phyloP scores from a whole-genome alignment of 1,284 basidiomycete species.

The Tremellales sp. region DNA sequence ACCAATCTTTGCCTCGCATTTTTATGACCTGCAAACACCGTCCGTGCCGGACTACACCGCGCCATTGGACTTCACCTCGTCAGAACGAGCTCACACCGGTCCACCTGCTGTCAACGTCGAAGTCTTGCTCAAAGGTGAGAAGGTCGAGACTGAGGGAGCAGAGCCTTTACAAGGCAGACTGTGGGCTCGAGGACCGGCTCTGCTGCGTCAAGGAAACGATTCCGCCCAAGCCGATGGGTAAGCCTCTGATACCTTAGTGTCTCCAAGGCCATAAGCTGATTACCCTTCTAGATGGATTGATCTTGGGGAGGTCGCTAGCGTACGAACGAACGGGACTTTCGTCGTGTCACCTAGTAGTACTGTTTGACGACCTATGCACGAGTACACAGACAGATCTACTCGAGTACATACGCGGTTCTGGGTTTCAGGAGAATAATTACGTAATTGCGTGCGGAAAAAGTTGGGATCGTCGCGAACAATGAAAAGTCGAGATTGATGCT shows the following conservation, averaged over 20 bases:
- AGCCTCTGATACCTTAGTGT: conserved; percentile 6
- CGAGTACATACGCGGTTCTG: too few species aligned
- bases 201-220: conserved; percentile 20
- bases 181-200: conserved; percentile 32
- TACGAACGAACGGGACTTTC: conserved; percentile 42
- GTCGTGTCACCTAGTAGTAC: too few species aligned
- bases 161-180: conserved; percentile 20
- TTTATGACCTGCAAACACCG: conserved; percentile 40
- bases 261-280: conserved; percentile 2
- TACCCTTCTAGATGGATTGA: conserved; percentile 28
- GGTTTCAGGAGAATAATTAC: too few species aligned
- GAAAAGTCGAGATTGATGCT: too few species aligned
- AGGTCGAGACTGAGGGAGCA: conserved; percentile 11
- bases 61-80: conserved; percentile 10
- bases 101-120: conserved; percentile 44
- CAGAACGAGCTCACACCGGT: conserved; percentile 29
- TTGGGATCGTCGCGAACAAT: too few species aligned
- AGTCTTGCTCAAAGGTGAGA: conserved; percentile 31
- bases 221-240: conserved; percentile 15
- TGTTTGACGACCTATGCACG: too few species aligned
- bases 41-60: conserved; percentile 15
- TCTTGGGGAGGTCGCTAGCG: conserved; percentile 24
- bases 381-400: too few species aligned
- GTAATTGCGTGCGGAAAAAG: too few species aligned
- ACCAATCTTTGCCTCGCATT: conserved; percentile 39